These are phyloP conservation scores for Schizothecium vesticola DNA, from an alignment of 495 filamentous ascomycete species.

Conservation along the genomic window DNA sequence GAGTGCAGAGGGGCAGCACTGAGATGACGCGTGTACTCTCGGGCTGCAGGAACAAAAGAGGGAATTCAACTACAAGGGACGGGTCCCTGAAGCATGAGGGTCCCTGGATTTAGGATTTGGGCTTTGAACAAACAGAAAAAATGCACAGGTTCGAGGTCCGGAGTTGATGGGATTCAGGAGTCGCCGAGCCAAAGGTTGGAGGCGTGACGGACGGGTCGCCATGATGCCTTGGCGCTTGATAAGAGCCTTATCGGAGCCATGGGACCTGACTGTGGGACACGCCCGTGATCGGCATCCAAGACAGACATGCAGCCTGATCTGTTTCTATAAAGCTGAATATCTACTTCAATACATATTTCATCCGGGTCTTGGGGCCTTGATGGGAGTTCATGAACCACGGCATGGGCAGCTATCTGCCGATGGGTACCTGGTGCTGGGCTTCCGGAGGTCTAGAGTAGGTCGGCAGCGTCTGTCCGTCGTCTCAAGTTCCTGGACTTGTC, in stretches of 20 bases:
- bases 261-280: background rate
- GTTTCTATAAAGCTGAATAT: background rate
- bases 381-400: background rate
- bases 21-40: background rate
- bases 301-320: background rate
- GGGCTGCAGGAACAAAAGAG: background rate
- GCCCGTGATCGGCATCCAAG: background rate
- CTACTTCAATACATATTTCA: background rate
- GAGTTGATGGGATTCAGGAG: background rate
- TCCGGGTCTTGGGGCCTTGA: background rate
- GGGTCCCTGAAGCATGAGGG: background rate
- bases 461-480: background rate
- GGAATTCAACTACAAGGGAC: background rate
- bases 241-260: background rate
- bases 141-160: background rate
- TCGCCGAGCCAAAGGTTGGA: background rate
- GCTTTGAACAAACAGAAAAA: background rate
- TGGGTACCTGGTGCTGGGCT: too few species aligned
- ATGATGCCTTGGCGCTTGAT: background rate
- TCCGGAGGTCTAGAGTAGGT: background rate
- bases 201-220: background rate
- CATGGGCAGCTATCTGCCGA: too few species aligned
- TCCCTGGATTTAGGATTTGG: background rate
- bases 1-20: background rate
- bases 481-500: background rate